Percentiles rank a stretch among this genome's conserved stretches.
phyloP scores from a whole-genome alignment of 768 basidiomycete genomes.

The Termitomyces sp. region DNA sequence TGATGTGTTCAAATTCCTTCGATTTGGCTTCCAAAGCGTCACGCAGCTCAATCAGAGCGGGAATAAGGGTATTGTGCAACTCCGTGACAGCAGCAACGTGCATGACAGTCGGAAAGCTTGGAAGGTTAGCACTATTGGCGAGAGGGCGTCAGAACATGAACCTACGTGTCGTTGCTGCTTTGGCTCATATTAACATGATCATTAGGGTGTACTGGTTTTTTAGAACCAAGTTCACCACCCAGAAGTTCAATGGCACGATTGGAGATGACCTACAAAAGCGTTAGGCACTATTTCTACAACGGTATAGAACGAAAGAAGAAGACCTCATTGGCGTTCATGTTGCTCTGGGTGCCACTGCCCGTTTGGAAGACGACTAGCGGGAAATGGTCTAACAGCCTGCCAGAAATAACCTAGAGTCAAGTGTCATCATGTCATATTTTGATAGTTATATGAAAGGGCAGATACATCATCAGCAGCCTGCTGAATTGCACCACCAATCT shows the following conservation, averaged over 20 bases:
- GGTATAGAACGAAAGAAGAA: neutral
- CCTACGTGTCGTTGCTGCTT: conserved; percentile 96
- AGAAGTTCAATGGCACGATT: conserved; percentile 97
- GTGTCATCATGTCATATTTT: neutral
- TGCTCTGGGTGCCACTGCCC: conserved; percentile 97
- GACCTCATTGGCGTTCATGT: conserved; percentile 99
- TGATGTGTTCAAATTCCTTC: conserved; percentile 82
- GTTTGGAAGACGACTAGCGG: conserved; percentile 99
- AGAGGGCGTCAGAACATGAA: conserved; percentile 8
- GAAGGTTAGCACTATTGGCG: neutral
- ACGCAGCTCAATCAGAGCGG: conserved; percentile 80
- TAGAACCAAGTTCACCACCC: conserved; percentile 92
- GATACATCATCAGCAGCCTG: conserved; percentile 88
- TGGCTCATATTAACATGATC: conserved; percentile 99
- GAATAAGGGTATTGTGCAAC: conserved; percentile 73
- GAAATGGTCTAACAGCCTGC: conserved; percentile 92
- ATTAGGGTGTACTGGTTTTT: conserved; percentile 97
- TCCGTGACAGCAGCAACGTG: conserved; percentile 95
- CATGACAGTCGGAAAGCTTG: conserved; percentile 98
- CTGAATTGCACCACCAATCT: conserved; percentile 85
- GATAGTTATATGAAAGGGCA: neutral
- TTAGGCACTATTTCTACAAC: neutral
- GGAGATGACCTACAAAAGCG: conserved; percentile 76
- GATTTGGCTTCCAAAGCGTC: conserved; percentile 83
- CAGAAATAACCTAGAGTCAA: conserved; percentile 80